Percentiles rank a stretch among this genome's conserved stretches.
These are phyloP conservation scores for Plasmodium gonderi DNA, from an alignment of 169 alveolate genomes.

Conservation along the genomic window DNA sequence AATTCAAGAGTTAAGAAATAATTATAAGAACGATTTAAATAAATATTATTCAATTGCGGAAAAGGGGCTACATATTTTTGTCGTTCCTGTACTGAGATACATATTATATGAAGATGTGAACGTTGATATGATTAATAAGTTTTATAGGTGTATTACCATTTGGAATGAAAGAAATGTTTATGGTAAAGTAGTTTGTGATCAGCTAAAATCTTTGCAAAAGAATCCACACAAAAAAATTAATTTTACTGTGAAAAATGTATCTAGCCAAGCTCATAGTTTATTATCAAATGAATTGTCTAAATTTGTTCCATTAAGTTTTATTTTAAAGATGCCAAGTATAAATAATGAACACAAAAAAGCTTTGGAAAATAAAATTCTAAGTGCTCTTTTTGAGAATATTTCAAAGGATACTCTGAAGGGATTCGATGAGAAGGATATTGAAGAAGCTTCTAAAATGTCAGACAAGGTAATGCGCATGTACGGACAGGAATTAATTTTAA, in stretches of 20 bases:
- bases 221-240: slow-evolving; percentile 59
- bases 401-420: slow-evolving; percentile 48
- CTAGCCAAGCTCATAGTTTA: slow-evolving; percentile 59
- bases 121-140: slow-evolving; percentile 43
- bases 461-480: slow-evolving; percentile 74
- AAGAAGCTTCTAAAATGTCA: slow-evolving; percentile 55
- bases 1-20: slow-evolving; percentile 70
- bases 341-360: slow-evolving; percentile 69
- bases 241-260: slow-evolving; percentile 4
- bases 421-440: slow-evolving; percentile 9
- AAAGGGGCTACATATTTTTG: slow-evolving; percentile 47
- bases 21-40: slow-evolving; percentile 23
- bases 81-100: slow-evolving; percentile 51
- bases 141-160: slow-evolving; percentile 60
- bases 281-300: slow-evolving; percentile 71
- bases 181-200: slow-evolving; percentile 67
- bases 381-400: slow-evolving; percentile 23
- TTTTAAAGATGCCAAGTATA: slow-evolving; percentile 74
- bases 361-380: slow-evolving; percentile 35
- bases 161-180: slow-evolving; percentile 74
- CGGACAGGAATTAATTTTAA: slow-evolving; percentile 72
- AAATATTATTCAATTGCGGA: slow-evolving; percentile 56
- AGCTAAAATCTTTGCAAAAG: slow-evolving; percentile 51
- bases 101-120: slow-evolving; percentile 16
- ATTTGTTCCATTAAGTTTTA: slow-evolving; percentile 49